Base-by-base conservation (phyloP, 768 basidiomycete species). In the Pleurotus eryngii region DNA sequence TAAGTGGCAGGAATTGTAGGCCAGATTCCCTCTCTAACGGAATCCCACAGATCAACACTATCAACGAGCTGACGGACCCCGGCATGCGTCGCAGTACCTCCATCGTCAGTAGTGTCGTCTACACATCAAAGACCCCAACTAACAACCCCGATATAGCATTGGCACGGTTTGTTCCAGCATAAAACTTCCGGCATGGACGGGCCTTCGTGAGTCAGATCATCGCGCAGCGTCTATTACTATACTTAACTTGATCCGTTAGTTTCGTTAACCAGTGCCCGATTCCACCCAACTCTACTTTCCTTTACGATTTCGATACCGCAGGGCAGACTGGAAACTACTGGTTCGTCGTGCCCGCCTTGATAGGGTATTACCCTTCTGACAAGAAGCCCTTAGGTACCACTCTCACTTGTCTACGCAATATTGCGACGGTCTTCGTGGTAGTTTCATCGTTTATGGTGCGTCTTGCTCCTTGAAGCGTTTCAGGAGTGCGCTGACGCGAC, bases 221-320 rank as follows among this genome's bases (percentile, higher is more conserved):
- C 38, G n/a, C 35, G 8, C 68, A 43, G 30, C 58, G 65, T 26
- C 24, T 39, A 22, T 35, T 43, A 12, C 9, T 45, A 17, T 9
- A 18, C 42, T 39, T 57, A 15, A 5, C 43, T 22, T 7, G 48
- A 11, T 20, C 49, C 15, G 27, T 24, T 26, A 69, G 67, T 4
- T 80, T 79, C 57, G 79, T 81, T 35, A 81, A 75, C 46, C 76
- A 80, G 63, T 81, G 79, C 58, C 79, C 78, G 3, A 77, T 78
- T 24, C 65, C 64, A 14, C 61, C 80, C 0, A 73, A 71, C 3
- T 37, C 73, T 35, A 74, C 75, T 3, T 68, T 68, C 66, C 60
- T 67, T 51, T 78, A 82, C 53, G 67, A 74, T 3, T 72, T 72
- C 55, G 61, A 63, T 46, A 71, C 68, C 5, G 70, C 71, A 1